Base-by-base conservation (phyloP, 495 filamentous ascomycete species). In the Annulohypoxylon nitens region DNA sequence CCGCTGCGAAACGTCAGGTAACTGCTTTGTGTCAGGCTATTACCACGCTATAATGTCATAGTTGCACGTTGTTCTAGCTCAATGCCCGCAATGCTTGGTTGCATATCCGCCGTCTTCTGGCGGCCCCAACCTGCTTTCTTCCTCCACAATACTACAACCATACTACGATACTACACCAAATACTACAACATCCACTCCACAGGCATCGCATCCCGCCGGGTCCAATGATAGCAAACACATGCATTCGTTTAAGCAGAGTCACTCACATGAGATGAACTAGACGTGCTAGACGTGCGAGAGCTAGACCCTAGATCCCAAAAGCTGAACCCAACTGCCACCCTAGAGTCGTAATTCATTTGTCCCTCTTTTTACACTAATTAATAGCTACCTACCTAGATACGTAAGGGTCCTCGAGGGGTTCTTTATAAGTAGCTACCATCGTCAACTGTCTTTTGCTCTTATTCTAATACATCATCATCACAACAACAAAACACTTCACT, bases 31-130 rank as follows among this genome's bases (percentile, higher is more conserved):
- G 59, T 75, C 72, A 75, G 72, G 72, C 64, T 75, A 75, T 75
- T 34, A 75, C 72, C 72, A 75, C 72, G 72, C 72, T 75, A 75
- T 75, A 75, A 64, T 75, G 72, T 75, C 72, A 75, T 68, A 70
- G 51, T 71, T 67, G 72, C 72, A 71, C 67, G 67, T 75, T 71
- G 47, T 66, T 67, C 64, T 61, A 60, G 51, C 37, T 73, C 37
- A 41, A 60, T 43, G 39, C 39, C 14, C 39, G 39, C 39, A 43
- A n/a, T 12, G 33, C 54, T 61, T 57, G 64, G 67, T 18, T 58
- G 48, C 45, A 34, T 60, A 55, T 34, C 45, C 57, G 45, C 25
- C 25, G 47, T 45, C 39, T 16, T 48, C 47, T 51, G 54, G 53
- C 14, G 41, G 3, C 18, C 43, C 43, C 6, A 18, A 18, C 43